Base-by-base conservation (phyloP, 2,329 filamentous ascomycete species). In the Aspergillus clavatus region DNA sequence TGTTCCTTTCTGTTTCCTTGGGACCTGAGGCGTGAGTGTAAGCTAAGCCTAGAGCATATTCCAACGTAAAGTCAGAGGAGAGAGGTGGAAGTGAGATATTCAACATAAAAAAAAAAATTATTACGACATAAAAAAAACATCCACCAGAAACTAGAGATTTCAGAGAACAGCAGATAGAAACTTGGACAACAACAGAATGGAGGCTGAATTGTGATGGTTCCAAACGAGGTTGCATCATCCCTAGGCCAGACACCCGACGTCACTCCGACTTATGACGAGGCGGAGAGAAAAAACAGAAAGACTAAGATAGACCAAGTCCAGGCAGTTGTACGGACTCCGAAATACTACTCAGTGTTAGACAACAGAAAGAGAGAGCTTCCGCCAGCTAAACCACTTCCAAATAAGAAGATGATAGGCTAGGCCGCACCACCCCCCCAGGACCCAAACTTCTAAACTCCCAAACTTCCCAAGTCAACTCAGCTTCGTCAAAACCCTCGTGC, bases 401-500 rank as follows among this genome's bases (percentile, higher is more conserved):
- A n/a, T n/a, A n/a, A n/a, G 3, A 8, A 8, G 18, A 10, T 10
- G 23, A 5, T 12, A 35, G 31, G 19, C 31, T 35, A 18, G 10
- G 18, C 31, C n/a, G n/a, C n/a, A n/a, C n/a, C n/a, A n/a, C n/a
- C n/a, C n/a, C n/a, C n/a, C n/a, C n/a, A n/a, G n/a, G n/a, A n/a
- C n/a, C n/a, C n/a, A n/a, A n/a, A n/a, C n/a, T n/a, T n/a, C n/a
- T n/a, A n/a, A n/a, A n/a, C n/a, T n/a, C n/a, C n/a, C n/a, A n/a
- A n/a, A n/a, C n/a, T n/a, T n/a, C 16, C 31, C n/a, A 35, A 18
- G 16, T 35, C 18, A 35, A 35, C 2, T 27, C 36, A 41, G 39
- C 44, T 39, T 46, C 24, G 28, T 35, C 29, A 10, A 37, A 47
- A 47, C 45, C 46, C 44, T 45, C 51, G n/a, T n/a, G n/a, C n/a